Base-by-base conservation (phyloP, 805 yeast genomes). In the Deakozyma indianensis region DNA sequence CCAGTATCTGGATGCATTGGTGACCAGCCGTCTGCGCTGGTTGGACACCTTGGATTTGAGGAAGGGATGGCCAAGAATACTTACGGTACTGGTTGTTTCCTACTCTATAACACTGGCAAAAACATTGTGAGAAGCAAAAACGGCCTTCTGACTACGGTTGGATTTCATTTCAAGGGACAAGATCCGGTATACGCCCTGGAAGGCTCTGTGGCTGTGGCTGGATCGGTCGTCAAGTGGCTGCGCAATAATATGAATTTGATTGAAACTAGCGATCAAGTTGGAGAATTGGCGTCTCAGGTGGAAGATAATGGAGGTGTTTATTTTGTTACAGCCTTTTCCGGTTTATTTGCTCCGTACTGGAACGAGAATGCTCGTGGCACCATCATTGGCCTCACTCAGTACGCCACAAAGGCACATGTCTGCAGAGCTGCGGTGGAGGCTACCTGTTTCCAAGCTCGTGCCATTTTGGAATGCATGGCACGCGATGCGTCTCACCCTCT, bases 301-400 rank as follows among this genome's bases (percentile, higher is more conserved):
- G 70, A 74, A 22, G 77, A 82, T 59, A 71, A 90, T 16, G 95
- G 92, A 43, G 96, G 96, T 35, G 96, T 88, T 22, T 87, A 85
- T 32, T 88, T 88, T 58, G 94, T 88, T 41, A 95, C 97, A 24
- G 96, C 96, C 2, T 86, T 88, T 61, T 80, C 88, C 25, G 97
- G 97, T 4, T 69, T 88, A 46, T 88, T 84, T 64, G 95, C 96
- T 2, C 97, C 97, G 20, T 86, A 88, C 66, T 88, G 97, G 97
- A 86, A 84, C 58, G 75, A 88, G 14, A 84, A 83, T 45, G 86
- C 95, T 4, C 77, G 95, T 51, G 97, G 96, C 43, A 81, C 95
- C 27, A 83, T 90, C 41, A 79, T 87, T 61, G 97, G 97, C 32
- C 74, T 88, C 69, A 85, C 96, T 3, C 95, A 86, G 61, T 86